Evolutionary conservation across 306 rosid species (phyloP), one percentile per base, ranked within the genome.

Genomic region (Ziziphus jujuba): DNA sequence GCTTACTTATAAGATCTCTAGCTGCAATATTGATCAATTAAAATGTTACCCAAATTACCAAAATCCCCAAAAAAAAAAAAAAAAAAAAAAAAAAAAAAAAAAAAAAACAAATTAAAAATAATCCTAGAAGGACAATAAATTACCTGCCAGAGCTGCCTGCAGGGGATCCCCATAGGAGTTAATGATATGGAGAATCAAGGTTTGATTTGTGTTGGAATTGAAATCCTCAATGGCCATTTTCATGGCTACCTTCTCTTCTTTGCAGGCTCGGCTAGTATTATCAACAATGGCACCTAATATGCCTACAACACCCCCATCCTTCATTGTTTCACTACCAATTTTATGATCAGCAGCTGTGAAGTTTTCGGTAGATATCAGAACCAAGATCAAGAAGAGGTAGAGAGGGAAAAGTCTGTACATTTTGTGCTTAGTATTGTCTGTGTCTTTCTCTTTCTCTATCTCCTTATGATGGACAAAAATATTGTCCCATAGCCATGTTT

Each of bases 221-320:
- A 75, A 65, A 47, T 83, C 81, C 50, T 83, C 63, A 22, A 76
- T 2, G 19, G 87, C 88, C 75, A 83, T 68, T n/a, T 71, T 58
- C 63, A 83, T 81, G 12, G 88, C 88, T 60, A 86, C 72, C 40
- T 24, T 65, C 66, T 78, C 74, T 72, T 86, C 87, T 53, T 80
- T 79, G 10, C 91, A 84, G 49, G 34, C 59, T 7, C 87, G 82
- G 12, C 73, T 63, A 61, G 66, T 68, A 19, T 43, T 13, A 13
- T 86, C 83, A 38, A 73, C 11, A 15, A 83, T 79, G 16, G 74
- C 83, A 9, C 83, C 91, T 47, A 76, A 54, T 23, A 40, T 52
- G 24, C 77, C 79, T 49, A 7, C 28, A 22, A 38, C 33, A 50
- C 20, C 16, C 21, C 38, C 76, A 31, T 55, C 53, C 35, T 56